These are phyloP conservation scores for Prunus padus DNA, from an alignment of 306 rosid species.

Conservation along the genomic window DNA sequence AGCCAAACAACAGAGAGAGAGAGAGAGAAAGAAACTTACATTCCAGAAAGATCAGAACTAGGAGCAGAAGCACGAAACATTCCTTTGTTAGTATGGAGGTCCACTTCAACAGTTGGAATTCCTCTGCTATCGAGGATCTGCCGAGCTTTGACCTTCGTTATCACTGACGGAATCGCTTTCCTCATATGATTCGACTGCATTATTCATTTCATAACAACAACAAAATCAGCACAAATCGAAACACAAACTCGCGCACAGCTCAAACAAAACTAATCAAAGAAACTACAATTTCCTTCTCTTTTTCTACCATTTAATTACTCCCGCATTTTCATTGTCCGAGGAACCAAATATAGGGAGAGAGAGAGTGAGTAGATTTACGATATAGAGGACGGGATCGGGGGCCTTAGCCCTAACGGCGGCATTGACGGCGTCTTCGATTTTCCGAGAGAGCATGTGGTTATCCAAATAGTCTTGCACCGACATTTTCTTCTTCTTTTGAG, in stretches of 20 bases:
- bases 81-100: constrained; percentile 76
- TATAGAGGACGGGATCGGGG: constrained; percentile 90
- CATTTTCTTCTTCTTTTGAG: constrained; percentile 44
- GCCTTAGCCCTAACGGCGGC: constrained; percentile 96
- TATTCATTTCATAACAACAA: not conserved
- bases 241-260: not conserved
- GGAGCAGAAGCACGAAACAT: constrained; percentile 86
- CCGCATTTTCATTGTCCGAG: not conserved
- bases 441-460: constrained; percentile 78
- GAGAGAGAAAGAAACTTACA: constrained; percentile 33
- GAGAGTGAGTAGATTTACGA: constrained; percentile 41
- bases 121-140: constrained; percentile 99
- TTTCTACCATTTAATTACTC: not conserved
- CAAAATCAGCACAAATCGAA: not conserved
- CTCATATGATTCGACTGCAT: constrained; percentile 76
- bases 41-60: constrained; percentile 69
- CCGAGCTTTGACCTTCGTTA: constrained; percentile 77
- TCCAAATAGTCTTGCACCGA: constrained; percentile 90
- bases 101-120: constrained; percentile 92
- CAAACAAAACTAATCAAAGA: not conserved
- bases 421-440: constrained; percentile 95
- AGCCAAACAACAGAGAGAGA: not conserved
- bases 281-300: not conserved
- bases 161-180: constrained; percentile 69
- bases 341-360: constrained; percentile 11